Conservation (phyloP, 768 basidiomycete genomes). For the Boletus barrowsii region DNA sequence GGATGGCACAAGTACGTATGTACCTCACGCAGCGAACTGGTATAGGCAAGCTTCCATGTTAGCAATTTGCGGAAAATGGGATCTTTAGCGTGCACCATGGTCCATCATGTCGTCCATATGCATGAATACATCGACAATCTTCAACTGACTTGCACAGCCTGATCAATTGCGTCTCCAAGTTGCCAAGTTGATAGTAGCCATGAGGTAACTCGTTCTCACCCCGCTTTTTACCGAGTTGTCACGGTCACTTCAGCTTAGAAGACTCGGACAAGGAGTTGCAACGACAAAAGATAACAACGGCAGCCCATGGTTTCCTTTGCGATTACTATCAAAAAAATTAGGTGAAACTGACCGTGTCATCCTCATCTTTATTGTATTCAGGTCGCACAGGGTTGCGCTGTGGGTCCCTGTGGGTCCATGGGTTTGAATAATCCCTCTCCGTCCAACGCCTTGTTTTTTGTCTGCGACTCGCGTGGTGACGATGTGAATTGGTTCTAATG, state of each 20-base stretch:
- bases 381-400: slow-evolving; percentile 5
- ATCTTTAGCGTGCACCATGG: too few species aligned
- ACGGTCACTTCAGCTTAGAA: background rate
- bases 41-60: too few species aligned
- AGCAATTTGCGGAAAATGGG: too few species aligned
- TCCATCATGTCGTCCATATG: too few species aligned
- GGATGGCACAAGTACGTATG: too few species aligned
- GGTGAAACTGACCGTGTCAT: background rate
- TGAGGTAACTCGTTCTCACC: background rate
- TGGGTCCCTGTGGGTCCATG: slow-evolving; percentile 25
- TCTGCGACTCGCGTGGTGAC: slow-evolving; percentile 7
- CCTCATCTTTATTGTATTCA: slow-evolving; percentile 14
- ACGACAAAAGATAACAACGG: background rate
- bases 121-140: too few species aligned
- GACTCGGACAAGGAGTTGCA: slow-evolving; percentile 17
- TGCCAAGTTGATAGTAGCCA: too few species aligned
- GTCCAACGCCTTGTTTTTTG: slow-evolving; percentile 15
- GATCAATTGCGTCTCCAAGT: too few species aligned
- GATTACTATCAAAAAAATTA: background rate
- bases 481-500: slow-evolving; percentile 5
- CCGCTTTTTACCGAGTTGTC: background rate
- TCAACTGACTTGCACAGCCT: too few species aligned
- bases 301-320: background rate
- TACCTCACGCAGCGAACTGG: too few species aligned
- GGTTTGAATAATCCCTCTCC: background rate